Evolutionary conservation across 2,329 filamentous ascomycete genomes (phyloP), one percentile per base, ranked within the genome.

Genomic region (Penicillium sp.): DNA sequence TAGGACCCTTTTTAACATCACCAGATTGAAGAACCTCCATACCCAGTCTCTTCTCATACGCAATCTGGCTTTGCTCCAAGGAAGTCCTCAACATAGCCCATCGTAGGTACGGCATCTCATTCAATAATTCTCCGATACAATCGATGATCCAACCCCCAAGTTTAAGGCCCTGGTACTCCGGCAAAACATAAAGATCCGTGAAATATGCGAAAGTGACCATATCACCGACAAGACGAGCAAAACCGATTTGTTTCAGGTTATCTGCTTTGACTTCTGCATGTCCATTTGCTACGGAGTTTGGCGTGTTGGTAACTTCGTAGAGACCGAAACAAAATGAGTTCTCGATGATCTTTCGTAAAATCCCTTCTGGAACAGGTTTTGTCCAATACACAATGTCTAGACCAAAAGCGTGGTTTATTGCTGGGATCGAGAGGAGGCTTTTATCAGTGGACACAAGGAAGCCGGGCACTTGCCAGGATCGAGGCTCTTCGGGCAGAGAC

Each of bases 21-120:
- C 39, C 32, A 10, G 49, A 51, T 18, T 45, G 30, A 18, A 61
- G 18, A 9, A 62, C 58, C 7, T 18, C 18, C 63, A 66, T 63
- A 4, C 49, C 60, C n/a, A 63, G 26, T n/a, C 53, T 48, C 36
- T 42, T 49, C 37, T 58, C 49, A 47, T 66, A 66, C 3, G 51
- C 46, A 23, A 41, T n/a, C 29, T 54, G 47, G 26, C 54, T 58
- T 48, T 42, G 50, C 36, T 51, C 54, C 10, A 40, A 54, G 27
- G 50, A 51, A 5, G 63, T 64, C n/a, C 56, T 46, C 12, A 58
- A 20, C 46, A 58, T 4, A 7, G 49, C 42, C 37, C 55, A 37
- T 18, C 55, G 36, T 7, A 58, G 3, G 21, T 55, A 55, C 10
- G 49, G 55, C 52, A 58, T 50, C 3, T 18, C 7, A 23, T 58